Percentiles rank a stretch among this genome's conserved stretches.
Conservation (phyloP, 164 flowering plant genomes). For the Kingdonia uniflora region DNA sequence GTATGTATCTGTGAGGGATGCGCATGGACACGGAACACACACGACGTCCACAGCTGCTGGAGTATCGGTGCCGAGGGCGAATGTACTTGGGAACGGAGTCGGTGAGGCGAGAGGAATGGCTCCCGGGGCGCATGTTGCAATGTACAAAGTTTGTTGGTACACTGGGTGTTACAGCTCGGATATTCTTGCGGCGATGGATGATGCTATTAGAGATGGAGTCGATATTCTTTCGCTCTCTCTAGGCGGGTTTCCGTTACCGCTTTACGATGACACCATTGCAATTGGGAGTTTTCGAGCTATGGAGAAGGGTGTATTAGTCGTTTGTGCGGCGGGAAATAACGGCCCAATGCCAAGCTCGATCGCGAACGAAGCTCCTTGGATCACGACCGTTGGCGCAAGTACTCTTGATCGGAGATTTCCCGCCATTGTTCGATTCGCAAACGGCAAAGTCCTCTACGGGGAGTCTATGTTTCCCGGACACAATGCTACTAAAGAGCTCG, state of each 20-base stretch:
- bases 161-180: conserved; percentile 90
- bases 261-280: conserved; percentile 79
- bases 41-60: conserved; percentile 88
- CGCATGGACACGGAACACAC: conserved; percentile 94
- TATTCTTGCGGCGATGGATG: conserved; percentile 86
- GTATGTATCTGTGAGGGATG: conserved; percentile 66
- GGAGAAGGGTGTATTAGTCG: conserved; percentile 71
- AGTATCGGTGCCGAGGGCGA: conserved; percentile 45
- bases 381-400: conserved; percentile 88
- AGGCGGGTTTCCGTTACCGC: conserved; percentile 77
- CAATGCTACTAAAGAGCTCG: conserved; percentile 32
- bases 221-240: conserved; percentile 83
- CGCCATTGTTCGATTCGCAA: conserved; percentile 47
- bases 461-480: conserved; percentile 81
- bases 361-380: conserved; percentile 95
- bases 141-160: conserved; percentile 93
- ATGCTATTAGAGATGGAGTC: conserved; percentile 79
- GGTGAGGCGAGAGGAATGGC: conserved; percentile 91
- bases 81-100: conserved; percentile 62
- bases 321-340: conserved; percentile 87
- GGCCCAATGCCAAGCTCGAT: conserved; percentile 74
- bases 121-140: conserved; percentile 77
- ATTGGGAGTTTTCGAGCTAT: conserved; percentile 78
- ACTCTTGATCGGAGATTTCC: conserved; percentile 85
- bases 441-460: conserved; percentile 57